Conservation (phyloP, 805 yeast genomes). For the Geotrichum ghanense region DNA sequence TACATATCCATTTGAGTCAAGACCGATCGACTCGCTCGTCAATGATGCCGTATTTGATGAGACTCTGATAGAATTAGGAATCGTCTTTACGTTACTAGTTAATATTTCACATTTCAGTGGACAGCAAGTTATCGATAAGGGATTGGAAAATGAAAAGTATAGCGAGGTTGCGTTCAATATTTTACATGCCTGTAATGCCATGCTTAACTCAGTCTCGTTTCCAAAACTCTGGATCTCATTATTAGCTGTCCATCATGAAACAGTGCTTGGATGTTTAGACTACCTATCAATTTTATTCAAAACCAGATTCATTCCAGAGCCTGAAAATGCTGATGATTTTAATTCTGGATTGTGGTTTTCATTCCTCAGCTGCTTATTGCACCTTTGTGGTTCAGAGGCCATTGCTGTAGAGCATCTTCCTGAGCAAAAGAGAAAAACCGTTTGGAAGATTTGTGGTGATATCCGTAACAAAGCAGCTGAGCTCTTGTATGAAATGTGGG, state of each 20-base stretch:
- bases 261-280: conserved; percentile 21
- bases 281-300: conserved; percentile 39
- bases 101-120: conserved; percentile 18
- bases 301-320: conserved; percentile 40
- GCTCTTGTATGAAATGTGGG: conserved; percentile 59
- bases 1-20: conserved; percentile 48
- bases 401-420: conserved; percentile 59
- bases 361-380: conserved; percentile 45
- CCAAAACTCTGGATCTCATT: conserved; percentile 62
- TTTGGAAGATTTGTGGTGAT: conserved; percentile 50
- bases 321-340: conserved; percentile 37
- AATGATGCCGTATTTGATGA: conserved; percentile 62
- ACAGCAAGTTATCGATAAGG: conserved; percentile 10
- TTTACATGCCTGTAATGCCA: conserved; percentile 18
- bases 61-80: conserved; percentile 54
- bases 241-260: conserved; percentile 20
- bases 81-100: conserved; percentile 32
- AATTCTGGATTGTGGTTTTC: conserved; percentile 59
- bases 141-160: conserved; percentile 19
- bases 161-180: conserved; percentile 19
- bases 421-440: conserved; percentile 62
- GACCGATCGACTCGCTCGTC: conserved; percentile 63
- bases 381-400: conserved; percentile 54
- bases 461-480: conserved; percentile 48
- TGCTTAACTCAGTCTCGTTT: conserved; percentile 20